Conservation (phyloP, 2,329 filamentous ascomycete genomes). For the Didymella lethalis region DNA sequence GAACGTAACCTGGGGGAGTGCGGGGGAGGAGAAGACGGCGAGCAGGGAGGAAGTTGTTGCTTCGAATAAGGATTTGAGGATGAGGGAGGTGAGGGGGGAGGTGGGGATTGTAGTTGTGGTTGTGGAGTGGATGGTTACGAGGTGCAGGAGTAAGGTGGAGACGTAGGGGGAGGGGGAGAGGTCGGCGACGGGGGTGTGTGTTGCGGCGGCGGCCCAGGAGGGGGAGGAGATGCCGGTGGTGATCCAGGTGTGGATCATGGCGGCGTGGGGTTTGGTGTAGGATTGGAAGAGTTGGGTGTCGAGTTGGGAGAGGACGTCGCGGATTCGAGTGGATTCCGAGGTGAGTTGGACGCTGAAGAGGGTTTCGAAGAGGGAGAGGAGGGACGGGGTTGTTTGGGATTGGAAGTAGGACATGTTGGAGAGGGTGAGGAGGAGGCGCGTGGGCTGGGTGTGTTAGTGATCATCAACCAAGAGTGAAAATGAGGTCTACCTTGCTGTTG, state of each 20-base stretch:
- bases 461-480: background rate
- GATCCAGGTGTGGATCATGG: conserved; percentile 71
- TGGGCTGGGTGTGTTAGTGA: conserved; percentile 65
- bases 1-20: conserved; percentile 63
- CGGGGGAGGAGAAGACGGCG: conserved; percentile 68
- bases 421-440: conserved; percentile 91
- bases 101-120: conserved; percentile 58
- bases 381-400: conserved; percentile 79
- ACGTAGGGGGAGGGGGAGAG: conserved; percentile 60
- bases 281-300: conserved; percentile 90
- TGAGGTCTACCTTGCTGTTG: conserved; percentile 41
- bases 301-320: conserved; percentile 88
- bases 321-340: conserved; percentile 90
- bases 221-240: conserved; percentile 73
- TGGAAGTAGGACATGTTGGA: conserved; percentile 89
- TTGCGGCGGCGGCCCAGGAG: conserved; percentile 65
- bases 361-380: conserved; percentile 93
- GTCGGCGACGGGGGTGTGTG: background rate
- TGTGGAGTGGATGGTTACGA: conserved; percentile 92
- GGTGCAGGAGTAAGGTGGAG: conserved; percentile 81
- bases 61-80: conserved; percentile 87
- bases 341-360: conserved; percentile 93
- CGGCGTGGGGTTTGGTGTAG: conserved; percentile 74
- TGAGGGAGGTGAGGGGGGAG: conserved; percentile 76
- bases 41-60: conserved; percentile 82